Evolutionary conservation across 495 filamentous ascomycete species (phyloP), one percentile per base, ranked within the genome.

Genomic region (Lepidopterella palustris): DNA sequence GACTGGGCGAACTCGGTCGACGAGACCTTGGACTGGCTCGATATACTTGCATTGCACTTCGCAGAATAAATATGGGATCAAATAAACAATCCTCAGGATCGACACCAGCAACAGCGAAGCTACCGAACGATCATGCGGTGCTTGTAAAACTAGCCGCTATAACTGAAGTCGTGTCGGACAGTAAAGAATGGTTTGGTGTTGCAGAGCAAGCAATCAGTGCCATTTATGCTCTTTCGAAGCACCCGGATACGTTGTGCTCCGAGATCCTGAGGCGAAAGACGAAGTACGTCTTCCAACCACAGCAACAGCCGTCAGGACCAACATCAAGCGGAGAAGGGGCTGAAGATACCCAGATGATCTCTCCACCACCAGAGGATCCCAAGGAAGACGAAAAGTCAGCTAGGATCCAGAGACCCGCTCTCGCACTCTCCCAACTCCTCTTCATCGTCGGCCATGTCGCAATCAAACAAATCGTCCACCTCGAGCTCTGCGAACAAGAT

Each of bases 401-500:
- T 11, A 67, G 53, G 45, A 61, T 60, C 20, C 67, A 67, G 42
- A 62, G 59, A 25, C 60, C 71, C n/a, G 84, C 88, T 4, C 80
- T 88, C 28, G 86, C 82, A 1, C 78, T 99, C 0, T 93, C 92
- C 0, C 95, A 97, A 62, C 80, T 99, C 2, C 79, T 99, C 4
- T 99, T 96, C 72, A 85, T 96, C 53, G 92, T 98, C 53, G 93
- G 92, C 4, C 92, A 98, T 68, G 89, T 97, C 58, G 92, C 92
- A 27, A 90, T 98, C 74, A 98, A 98, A 72, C 93, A 99, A 67
- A 99, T 97, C 59, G 93, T 99, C n/a, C 95, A 99, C 71, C 79
- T 99, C n/a, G 93, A 99, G 63, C 80, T 97, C 1, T 92, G 90
- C 73, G 93, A 99, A 69, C 81, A 92, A 35, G 93, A 99, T 71